These are phyloP conservation scores for Bryoglossum gracile DNA, from an alignment of 495 filamentous ascomycete species.

Conservation along the genomic window DNA sequence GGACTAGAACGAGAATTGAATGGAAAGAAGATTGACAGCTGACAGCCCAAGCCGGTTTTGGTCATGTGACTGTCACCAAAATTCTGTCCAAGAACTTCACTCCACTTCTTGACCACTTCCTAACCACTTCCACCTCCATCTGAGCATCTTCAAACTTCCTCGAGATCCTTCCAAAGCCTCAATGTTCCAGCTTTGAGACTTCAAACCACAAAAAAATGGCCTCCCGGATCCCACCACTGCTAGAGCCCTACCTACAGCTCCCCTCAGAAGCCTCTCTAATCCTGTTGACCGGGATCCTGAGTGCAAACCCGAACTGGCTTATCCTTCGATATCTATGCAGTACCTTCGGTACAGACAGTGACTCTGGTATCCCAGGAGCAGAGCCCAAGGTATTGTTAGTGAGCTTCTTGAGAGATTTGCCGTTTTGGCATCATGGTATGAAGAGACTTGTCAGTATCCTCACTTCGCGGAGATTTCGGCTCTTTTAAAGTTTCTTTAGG, in stretches of 20 bases:
- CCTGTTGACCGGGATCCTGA: constrained; percentile 66
- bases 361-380: constrained; percentile 9
- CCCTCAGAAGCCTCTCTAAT: constrained; percentile 47
- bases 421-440: constrained; percentile 65
- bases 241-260: constrained; percentile 54
- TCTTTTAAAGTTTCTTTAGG: constrained; percentile 12
- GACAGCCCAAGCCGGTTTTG: too few species aligned
- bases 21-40: not conserved
- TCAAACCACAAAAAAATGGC: constrained; percentile 9
- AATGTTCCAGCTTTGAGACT: not conserved
- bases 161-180: not conserved
- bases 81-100: not conserved
- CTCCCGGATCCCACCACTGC: constrained; percentile 55
- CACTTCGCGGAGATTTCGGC: constrained; percentile 10
- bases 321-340: constrained; percentile 56
- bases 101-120: not conserved
- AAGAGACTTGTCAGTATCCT: constrained; percentile 48
- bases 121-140: too few species aligned
- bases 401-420: constrained; percentile 67
- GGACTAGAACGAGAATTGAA: too few species aligned
- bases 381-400: constrained; percentile 58
- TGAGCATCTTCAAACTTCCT: not conserved
- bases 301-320: constrained; percentile 70
- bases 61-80: not conserved
- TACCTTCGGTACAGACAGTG: constrained; percentile 44